Evolutionary conservation across 1,284 basidiomycete species (phyloP).

Genomic region (Entoloma clypeatum): DNA sequence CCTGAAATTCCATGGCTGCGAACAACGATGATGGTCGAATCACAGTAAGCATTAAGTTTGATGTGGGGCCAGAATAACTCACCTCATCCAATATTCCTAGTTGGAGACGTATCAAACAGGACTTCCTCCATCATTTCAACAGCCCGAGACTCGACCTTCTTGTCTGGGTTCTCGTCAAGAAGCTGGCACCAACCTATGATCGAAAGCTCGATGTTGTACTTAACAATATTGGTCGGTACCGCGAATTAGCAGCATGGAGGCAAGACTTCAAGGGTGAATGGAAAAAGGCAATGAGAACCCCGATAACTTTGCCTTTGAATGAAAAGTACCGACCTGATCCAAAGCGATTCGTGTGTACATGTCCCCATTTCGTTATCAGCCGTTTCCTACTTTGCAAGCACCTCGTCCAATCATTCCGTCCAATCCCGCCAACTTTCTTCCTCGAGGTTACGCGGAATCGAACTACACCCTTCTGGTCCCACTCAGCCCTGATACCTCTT

Average conservation of each 20-base stretch:
- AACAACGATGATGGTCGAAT: slow-evolving; percentile 5
- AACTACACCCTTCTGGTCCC: no score
- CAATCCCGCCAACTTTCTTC: slow-evolving; percentile 28
- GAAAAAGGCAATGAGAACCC: slow-evolving; percentile 17
- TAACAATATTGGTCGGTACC: slow-evolving; percentile 24
- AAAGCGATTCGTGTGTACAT: slow-evolving; percentile 28
- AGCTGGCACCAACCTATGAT: slow-evolving; percentile 31
- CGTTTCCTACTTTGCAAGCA: slow-evolving; percentile 35
- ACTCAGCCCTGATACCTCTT: no score
- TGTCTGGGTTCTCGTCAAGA: slow-evolving; percentile 28
- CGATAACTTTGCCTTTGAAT: slow-evolving; percentile 23
- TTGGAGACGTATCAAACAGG: slow-evolving; percentile 31
- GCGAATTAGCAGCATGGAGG: slow-evolving; percentile 26
- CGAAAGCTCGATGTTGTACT: slow-evolving; percentile 23
- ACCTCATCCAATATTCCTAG: no score
- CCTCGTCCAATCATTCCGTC: slow-evolving; percentile 25
- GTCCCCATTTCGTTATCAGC: slow-evolving; percentile 25
- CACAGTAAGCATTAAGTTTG: no score
- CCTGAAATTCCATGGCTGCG: not conserved
- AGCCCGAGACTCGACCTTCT: slow-evolving; percentile 30
- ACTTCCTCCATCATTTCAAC: slow-evolving; percentile 31
- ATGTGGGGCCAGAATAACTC: no score
- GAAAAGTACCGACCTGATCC: slow-evolving; percentile 24
- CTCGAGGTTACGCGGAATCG: slow-evolving; percentile 17
- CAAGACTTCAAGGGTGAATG: slow-evolving; percentile 30